These are phyloP conservation scores for Russula griseocarnosa DNA, from an alignment of 768 basidiomycete species.

Conservation along the genomic window DNA sequence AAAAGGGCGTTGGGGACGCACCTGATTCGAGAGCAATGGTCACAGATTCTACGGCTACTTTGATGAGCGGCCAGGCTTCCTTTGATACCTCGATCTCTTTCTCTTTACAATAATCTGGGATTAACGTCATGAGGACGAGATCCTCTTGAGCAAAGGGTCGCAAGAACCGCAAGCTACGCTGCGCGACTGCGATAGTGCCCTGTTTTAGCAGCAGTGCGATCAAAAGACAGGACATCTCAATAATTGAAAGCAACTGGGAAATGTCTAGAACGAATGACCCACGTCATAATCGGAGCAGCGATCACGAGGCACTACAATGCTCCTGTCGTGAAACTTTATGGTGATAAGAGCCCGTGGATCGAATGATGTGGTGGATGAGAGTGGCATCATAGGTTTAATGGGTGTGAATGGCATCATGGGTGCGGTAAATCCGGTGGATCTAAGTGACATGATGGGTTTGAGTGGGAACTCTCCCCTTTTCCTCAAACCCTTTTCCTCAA, in stretches of 20 bases:
- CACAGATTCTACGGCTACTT: neutral
- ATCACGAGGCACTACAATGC: neutral
- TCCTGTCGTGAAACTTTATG: constrained; percentile 6
- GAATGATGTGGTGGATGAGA: no score
- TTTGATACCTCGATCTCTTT: constrained; percentile 2
- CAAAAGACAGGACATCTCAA: no score
- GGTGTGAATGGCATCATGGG: no score
- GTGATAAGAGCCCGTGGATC: neutral
- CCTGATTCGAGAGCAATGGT: constrained; percentile 11
- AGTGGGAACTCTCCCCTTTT: no score
- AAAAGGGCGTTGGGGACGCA: neutral
- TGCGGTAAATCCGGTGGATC: no score
- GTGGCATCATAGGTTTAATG: no score
- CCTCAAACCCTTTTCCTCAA: no score
- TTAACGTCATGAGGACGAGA: neutral
- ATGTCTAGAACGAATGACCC: neutral
- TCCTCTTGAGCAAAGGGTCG: neutral
- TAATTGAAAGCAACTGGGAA: no score
- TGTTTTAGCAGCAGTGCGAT: neutral
- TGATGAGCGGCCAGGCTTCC: constrained; percentile 1
- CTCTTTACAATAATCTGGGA: neutral
- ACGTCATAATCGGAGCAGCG: constrained; percentile 5
- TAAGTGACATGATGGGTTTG: no score
- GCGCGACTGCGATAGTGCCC: constrained; percentile 1
- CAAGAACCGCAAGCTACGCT: constrained; percentile 3